Evolutionary conservation across 805 yeast genomes (phyloP), one percentile per base, ranked within the genome.

Genomic region (Lachancea lanzarotensis): DNA sequence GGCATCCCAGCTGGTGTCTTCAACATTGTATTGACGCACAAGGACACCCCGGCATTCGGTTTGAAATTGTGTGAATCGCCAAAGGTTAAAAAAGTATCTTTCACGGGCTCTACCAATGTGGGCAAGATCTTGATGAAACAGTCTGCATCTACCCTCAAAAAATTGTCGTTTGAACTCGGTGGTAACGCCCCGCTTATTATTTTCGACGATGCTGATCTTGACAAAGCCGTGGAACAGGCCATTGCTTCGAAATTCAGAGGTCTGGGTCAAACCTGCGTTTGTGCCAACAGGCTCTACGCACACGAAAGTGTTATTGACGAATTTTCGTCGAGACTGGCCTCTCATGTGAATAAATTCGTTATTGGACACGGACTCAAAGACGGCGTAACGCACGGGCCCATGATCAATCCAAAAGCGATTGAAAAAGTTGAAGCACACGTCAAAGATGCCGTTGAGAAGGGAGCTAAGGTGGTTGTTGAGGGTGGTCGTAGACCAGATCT

Each of bases 121-220:
- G 85, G 84, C 18, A 78, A 78, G 56, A 64, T 78, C 39, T 60
- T 80, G 50, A 78, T 78, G 80, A 63, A 70, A 43, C 82, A 77
- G 52, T 70, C 78, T 7, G 67, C 84, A 1, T 67, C 73, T 11
- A 76, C 82, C 2, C 62, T 80, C 59, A 80, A 80, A 59, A 79
- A 79, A 55, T 59, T 80, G 42, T 75, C 83, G 0, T 67, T 80
- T 60, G 86, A 80, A 61, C 63, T 79, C 50, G 86, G 86, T 42
- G 85, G 86, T 17, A 81, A 79, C 60, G 83, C 84, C 8, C 84
- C 85, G 25, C 69, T 78, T 25, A 71, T 80, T 43, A 78, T 79
- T 2, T 79, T 80, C 55, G 73, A 74, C 26, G 84, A 80, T 56
- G 81, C 81, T 9, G 75, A 76, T 50, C 52, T 80, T 11, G 81